A percentile compares a stretch with the other conserved stretches of the same genome.
These are phyloP conservation scores for Paraconiothyrium sp. DNA, from an alignment of 2,329 filamentous ascomycete species.

Conservation along the genomic window DNA sequence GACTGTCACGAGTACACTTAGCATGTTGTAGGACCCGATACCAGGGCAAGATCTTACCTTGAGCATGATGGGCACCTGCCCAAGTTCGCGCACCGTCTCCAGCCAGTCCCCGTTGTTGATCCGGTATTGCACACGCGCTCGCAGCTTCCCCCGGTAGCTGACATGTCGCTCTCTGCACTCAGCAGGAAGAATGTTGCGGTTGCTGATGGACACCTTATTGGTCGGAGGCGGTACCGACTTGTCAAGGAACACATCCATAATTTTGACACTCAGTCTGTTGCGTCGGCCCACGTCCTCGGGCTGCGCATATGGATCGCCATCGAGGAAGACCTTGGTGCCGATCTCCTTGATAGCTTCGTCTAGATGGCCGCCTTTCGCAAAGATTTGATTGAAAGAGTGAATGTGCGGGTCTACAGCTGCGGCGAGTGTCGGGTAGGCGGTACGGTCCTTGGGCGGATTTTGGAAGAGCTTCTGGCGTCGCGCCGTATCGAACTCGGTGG, in stretches of 20 bases:
- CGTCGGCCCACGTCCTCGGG: constrained; percentile 67
- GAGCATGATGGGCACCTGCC: constrained; percentile 91
- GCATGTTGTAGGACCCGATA: constrained; percentile 25
- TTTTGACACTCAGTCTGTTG: constrained; percentile 80
- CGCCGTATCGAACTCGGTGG: constrained; percentile 84
- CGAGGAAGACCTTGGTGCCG: constrained; percentile 85
- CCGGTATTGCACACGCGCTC: constrained; percentile 82
- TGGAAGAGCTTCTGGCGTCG: constrained; percentile 88
- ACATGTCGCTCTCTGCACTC: constrained; percentile 95
- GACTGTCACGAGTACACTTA: constrained; percentile 64
- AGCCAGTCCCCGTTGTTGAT: constrained; percentile 88
- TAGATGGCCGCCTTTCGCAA: constrained; percentile 76
- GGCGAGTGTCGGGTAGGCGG: constrained; percentile 87
- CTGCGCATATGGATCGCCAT: constrained; percentile 69
- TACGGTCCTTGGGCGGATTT: constrained; percentile 85
- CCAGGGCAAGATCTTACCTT: constrained; percentile 65
- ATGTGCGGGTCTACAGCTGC: constrained; percentile 90
- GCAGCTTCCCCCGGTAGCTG: constrained; percentile 88
- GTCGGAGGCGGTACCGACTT: constrained; percentile 80
- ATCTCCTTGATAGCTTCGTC: constrained; percentile 86
- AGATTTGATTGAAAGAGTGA: constrained; percentile 93
- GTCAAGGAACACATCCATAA: constrained; percentile 83
- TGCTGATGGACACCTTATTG: constrained; percentile 82
- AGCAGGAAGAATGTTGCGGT: constrained; percentile 86
- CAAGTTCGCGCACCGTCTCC: constrained; percentile 85